Evolutionary conservation across 306 rosid genomes (phyloP), one percentile per base, ranked within the genome.

Genomic region (Quercus alba): DNA sequence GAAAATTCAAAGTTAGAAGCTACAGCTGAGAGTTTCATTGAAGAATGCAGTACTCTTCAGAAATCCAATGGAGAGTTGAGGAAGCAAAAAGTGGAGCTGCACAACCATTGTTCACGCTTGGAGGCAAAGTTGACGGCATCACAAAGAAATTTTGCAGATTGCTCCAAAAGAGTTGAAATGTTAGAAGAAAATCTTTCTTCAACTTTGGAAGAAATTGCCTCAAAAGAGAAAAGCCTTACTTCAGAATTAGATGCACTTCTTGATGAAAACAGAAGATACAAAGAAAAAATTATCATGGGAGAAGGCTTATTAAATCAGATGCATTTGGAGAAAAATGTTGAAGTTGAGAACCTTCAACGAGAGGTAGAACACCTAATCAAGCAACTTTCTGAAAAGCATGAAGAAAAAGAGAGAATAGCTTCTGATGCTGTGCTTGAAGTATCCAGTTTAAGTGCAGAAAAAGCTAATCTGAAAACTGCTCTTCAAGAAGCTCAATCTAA

Each of bases 371-470:
- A 85, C 58, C 90, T 91, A 64, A 79, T 76, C 64, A 30, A 80
- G 77, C 85, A 84, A 77, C 81, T 87, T 77, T 81, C 90, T 31
- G 84, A 77, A 73, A 72, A 70, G 66, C 77, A 75, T 64, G 52
- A 88, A 78, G 94, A 86, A 77, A 87, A 85, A 62, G 88, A 85
- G 73, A 78, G 75, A 74, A 85, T 70, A 70, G 83, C 83, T 79
- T 87, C 91, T 30, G 73, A 82, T n/a, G 84, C 88, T 69, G 71
- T 66, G 73, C 79, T 79, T 75, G 90, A 89, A 86, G 72, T 84
- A 61, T 83, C 86, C 21, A 26, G 81, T 72, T 80, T 88, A 66
- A 77, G 38, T 35, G 76, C 82, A 52, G 90, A 81, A 9, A 89
- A 84, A 83, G 77, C 76, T 68, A 64, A 68, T 57, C 75, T 89